Percentiles rank a stretch among this genome's conserved stretches.
phyloP scores from a whole-genome alignment of 2,329 filamentous ascomycete species.

The Graphiopsis chlorocephala region DNA sequence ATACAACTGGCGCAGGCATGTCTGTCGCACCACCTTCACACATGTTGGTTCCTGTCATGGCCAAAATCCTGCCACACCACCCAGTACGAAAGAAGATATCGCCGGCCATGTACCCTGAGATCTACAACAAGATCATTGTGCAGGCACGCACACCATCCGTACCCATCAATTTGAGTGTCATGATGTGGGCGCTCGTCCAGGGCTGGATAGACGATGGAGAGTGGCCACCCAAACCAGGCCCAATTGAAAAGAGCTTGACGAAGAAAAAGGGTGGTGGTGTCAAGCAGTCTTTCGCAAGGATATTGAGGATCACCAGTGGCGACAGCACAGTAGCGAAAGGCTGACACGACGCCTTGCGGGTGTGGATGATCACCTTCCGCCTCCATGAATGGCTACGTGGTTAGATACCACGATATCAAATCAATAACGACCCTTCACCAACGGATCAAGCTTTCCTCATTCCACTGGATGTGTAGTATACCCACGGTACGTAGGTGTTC shows the following conservation, averaged over 20 bases:
- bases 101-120: conserved; percentile 69
- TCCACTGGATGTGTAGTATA: not conserved
- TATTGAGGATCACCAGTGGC: conserved; percentile 35
- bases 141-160: conserved; percentile 78
- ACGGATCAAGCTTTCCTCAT: not conserved
- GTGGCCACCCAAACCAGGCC: conserved; percentile 71
- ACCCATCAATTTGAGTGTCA: conserved; percentile 80
- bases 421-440: conserved; percentile 1
- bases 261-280: conserved; percentile 35
- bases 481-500: not conserved
- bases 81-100: conserved; percentile 75
- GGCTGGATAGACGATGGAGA: conserved; percentile 93
- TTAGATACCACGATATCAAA: not conserved
- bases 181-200: conserved; percentile 75
- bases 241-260: conserved; percentile 46
- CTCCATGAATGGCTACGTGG: not conserved
- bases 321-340: conserved; percentile 9
- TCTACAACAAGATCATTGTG: conserved; percentile 86
- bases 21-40: conserved; percentile 12
- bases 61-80: conserved; percentile 72
- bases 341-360: not conserved
- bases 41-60: conserved; percentile 65
- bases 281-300: conserved; percentile 45
- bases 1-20: conserved; percentile 8
- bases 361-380: not conserved